Evolutionary conservation across 1,139 yeast genomes (phyloP).

Genomic region (Scheffersomyces illinoinensis): DNA sequence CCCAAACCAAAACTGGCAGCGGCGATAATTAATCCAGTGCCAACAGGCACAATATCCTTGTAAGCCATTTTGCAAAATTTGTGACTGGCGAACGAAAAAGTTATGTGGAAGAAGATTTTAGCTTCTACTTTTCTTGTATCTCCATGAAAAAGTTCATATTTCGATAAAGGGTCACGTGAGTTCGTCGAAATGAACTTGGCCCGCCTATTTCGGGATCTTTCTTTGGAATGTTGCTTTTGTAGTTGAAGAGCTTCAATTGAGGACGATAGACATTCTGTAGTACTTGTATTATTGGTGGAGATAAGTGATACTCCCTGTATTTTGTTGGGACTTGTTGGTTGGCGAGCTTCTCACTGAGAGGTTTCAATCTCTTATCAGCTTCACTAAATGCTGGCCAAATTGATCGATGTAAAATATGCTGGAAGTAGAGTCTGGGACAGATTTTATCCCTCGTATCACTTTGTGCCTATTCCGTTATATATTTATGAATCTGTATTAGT

Average conservation of each 20-base stretch:
- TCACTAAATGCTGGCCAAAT: not conserved
- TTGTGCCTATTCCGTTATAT: not conserved
- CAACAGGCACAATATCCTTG: constrained; percentile 52
- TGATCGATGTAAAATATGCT: no score
- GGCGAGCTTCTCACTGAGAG: not conserved
- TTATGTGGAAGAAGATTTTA: not conserved
- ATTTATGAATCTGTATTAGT: not conserved
- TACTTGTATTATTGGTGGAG: not conserved
- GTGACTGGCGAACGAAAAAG: not conserved
- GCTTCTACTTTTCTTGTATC: not conserved
- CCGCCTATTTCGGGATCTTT: not conserved
- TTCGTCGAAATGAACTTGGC: not conserved
- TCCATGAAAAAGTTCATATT: not conserved
- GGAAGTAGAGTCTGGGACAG: not conserved
- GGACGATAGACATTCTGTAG: not conserved
- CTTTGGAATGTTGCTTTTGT: not conserved
- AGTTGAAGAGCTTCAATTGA: not conserved
- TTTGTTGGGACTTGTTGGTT: not conserved
- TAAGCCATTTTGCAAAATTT: constrained; percentile 25
- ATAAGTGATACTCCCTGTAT: not conserved
- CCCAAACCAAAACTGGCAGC: constrained; percentile 80
- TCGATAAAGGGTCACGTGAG: not conserved
- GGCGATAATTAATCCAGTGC: constrained; percentile 45
- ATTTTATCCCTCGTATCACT: not conserved
- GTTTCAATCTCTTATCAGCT: not conserved